Conservation (phyloP, 1,284 basidiomycete species). For the Garcileccinum viscosum region DNA sequence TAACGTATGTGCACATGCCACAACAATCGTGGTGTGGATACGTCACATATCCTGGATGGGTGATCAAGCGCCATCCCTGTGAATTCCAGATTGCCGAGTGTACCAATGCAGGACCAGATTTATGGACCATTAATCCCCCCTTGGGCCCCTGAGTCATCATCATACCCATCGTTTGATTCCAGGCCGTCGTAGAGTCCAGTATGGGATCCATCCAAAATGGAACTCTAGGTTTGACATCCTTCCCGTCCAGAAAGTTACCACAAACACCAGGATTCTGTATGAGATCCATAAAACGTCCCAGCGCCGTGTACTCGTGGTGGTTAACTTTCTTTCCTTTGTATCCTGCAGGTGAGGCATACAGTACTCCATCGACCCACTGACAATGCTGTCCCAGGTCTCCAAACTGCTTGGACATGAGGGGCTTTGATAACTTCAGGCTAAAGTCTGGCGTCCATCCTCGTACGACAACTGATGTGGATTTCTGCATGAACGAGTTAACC, state of each 20-base stretch:
- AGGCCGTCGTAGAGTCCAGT: not conserved
- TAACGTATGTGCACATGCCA: not conserved
- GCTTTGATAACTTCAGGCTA: not conserved
- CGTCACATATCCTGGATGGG: conserved; percentile 5
- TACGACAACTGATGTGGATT: not conserved
- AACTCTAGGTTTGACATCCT: not conserved
- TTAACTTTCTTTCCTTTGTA: not conserved
- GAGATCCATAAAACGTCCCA: not conserved
- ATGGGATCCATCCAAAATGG: not conserved
- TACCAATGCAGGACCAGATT: not conserved
- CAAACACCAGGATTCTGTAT: not conserved
- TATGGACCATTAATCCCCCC: not conserved
- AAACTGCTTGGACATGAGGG: not conserved
- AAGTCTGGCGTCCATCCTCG: not conserved
- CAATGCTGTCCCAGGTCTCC: not conserved
- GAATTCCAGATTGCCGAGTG: conserved; percentile 5
- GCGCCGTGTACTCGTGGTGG: not conserved
- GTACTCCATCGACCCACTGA: not conserved
- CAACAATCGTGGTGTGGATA: conserved; percentile 12
- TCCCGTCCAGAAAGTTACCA: not conserved
- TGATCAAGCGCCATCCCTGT: conserved; percentile 12
- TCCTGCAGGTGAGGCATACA: not conserved
- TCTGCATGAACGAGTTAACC: not conserved
- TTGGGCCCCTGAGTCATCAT: not conserved
- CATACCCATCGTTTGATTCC: not conserved